Base-by-base conservation (phyloP, 2,329 filamentous ascomycete species). In the Paraphoma chrysanthemicola region DNA sequence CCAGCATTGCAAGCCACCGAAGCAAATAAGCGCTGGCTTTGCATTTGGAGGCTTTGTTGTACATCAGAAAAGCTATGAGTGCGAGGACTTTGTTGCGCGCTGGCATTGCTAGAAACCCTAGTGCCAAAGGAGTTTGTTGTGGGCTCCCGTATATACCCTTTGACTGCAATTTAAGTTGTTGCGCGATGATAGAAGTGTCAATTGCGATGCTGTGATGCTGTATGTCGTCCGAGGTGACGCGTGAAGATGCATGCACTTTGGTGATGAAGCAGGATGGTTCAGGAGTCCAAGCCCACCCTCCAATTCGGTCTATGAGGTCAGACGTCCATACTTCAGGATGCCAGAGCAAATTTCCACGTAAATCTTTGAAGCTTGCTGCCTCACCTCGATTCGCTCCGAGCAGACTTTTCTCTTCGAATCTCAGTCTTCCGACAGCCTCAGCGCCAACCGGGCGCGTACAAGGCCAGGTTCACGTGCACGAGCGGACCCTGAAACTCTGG, bases 1-100 rank as follows among this genome's bases (percentile, higher is more conserved):
- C 68, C 5, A 76, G 73, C 55, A 59, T 71, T 18, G 60, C 61
- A n/a, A 69, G 63, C 53, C 60, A 61, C 2, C 66, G 58, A 41
- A 63, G 56, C 48, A 61, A 62, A 53, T 63, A 54, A 50, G 39
- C 31, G 23, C 14, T 18, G 7, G 3, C 7, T 36, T 14, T 36
- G 33, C 10, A 36, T 14, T 10, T 7, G 10, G 9, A 36, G 33
- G 33, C 14, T 36, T 36, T 10, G 3, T 36, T 36, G 10, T 10
- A 36, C 3, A 36, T 10, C 14, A 36, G 14, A 36, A 10, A 36
- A 7, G 31, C 7, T 33, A 3, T 36, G 33, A 3, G 9, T 3
- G 33, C 3, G 33, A 36, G 14, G 33, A 23, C 23, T 36, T 36
- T 3, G 14, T 36, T 14, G 9, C 9, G 33, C 33, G 33, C 14